These are phyloP conservation scores for Sporothrix schenckii DNA, from an alignment of 2,329 filamentous ascomycete species.

Conservation along the genomic window DNA sequence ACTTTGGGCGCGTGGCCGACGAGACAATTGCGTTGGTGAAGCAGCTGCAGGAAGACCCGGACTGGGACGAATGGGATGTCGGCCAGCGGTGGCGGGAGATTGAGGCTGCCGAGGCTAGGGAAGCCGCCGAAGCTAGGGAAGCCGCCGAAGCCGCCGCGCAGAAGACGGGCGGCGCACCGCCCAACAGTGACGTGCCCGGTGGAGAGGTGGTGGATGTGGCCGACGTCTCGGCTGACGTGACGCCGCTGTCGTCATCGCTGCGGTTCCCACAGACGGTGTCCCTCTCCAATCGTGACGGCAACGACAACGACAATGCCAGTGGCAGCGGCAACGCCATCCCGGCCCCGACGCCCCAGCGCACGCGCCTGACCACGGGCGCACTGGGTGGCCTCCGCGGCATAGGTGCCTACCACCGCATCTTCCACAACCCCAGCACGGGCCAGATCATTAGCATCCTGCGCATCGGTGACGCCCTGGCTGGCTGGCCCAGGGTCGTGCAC, in stretches of 20 bases:
- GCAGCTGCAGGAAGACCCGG: conserved; percentile 31
- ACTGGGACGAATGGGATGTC: conserved; percentile 34
- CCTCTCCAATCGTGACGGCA: background rate
- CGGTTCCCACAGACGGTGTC: background rate
- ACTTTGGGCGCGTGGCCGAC: conserved; percentile 4
- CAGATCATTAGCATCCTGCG: conserved; percentile 66
- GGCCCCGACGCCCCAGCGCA: background rate
- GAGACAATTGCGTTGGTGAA: conserved; percentile 32
- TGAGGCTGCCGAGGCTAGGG: conserved; percentile 2
- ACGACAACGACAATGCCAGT: background rate
- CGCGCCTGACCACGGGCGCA: conserved; percentile 49
- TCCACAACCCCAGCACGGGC: conserved; percentile 62
- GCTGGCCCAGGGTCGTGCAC: conserved; percentile 73
- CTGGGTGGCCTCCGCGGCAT: conserved; percentile 50
- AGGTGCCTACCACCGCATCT: conserved; percentile 61
- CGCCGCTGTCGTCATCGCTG: background rate
- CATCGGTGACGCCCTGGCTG: conserved; percentile 65
- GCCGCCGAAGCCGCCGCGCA: background rate
- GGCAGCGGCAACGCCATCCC: background rate
- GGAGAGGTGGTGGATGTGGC: background rate
- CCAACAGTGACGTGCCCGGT: background rate
- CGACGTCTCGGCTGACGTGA: conserved; percentile 32
- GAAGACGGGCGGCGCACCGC: background rate
- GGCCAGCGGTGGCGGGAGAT: conserved; percentile 26
- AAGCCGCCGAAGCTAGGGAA: background rate